phyloP scores from a whole-genome alignment of 768 basidiomycete genomes.

The Calocera cornea region DNA sequence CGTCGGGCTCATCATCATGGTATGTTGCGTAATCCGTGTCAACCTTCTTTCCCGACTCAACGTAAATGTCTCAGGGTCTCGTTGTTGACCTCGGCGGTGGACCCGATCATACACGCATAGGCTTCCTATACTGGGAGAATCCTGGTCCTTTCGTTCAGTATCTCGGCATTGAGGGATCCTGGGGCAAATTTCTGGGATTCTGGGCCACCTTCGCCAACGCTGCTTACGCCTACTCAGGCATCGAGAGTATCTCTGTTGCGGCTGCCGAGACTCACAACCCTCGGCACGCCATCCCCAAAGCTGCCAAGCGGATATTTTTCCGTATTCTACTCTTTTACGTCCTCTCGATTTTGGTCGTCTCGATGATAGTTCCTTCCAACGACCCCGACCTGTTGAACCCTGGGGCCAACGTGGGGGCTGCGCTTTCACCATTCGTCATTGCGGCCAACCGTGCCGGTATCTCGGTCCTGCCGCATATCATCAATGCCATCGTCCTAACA shows the following conservation, averaged over 20 bases:
- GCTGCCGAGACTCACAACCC: constrained; percentile 34
- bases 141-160: constrained; percentile 49
- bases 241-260: constrained; percentile 32
- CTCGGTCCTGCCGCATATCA: constrained; percentile 14
- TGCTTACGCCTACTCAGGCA: constrained; percentile 45
- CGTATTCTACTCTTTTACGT: constrained; percentile 19
- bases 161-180: constrained; percentile 34
- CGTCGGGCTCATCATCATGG: constrained; percentile 26
- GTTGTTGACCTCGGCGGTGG: constrained; percentile 4
- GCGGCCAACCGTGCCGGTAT: constrained; percentile 23
- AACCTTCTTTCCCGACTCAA: neutral
- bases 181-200: constrained; percentile 51
- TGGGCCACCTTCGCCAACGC: constrained; percentile 49
- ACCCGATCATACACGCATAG: constrained; percentile 4
- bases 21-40: neutral
- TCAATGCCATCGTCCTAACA: constrained; percentile 42
- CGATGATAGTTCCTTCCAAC: constrained; percentile 25
- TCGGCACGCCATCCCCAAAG: constrained; percentile 29
- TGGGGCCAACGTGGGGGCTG: constrained; percentile 14
- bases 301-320: constrained; percentile 30
- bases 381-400: constrained; percentile 19
- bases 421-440: constrained; percentile 27
- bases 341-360: constrained; percentile 25
- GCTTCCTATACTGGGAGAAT: constrained; percentile 9
- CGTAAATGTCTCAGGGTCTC: neutral